Evolutionary conservation across 106 monocot genomes (phyloP), one percentile per base, ranked within the genome.

Genomic region (Ottelia alismoides): DNA sequence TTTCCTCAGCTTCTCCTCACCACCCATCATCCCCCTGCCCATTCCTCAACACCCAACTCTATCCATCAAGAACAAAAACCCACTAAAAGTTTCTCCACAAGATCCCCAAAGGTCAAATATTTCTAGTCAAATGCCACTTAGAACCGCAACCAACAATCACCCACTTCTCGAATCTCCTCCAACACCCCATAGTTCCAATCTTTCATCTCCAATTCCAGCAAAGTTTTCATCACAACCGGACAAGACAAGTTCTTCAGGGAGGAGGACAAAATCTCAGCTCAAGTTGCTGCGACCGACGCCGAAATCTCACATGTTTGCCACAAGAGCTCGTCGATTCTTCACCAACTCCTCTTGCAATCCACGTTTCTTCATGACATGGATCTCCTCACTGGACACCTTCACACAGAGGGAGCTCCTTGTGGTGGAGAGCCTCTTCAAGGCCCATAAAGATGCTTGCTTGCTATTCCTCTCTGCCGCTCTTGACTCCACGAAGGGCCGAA

Each of bases 331-430:
- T 0, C 52, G 55, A 28, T 74, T 88, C 68, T 76, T 88, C 61
- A 20, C 28, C 27, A 17, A 25, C 9, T 22, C 55, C 2, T 22
- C 66, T 1, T 92, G 92, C 62, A 52, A 53, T 9, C 25, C 25
- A 19, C 71, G 66, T 26, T 92, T 92, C 69, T 79, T 87, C 66
- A 92, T 92, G 87, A 83, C 83, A 0, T 92, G 87, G 87, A 76
- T 92, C 47, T 71, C 92, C 24, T 27, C 71, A 0, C 27, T 57
- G 20, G 63, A 67, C 1, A 46, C 30, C 5, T 78, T 92, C 30
- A 72, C 77, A 4, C 45, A 49, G 30, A 59, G 82, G 40, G 87
- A 92, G 70, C 53, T 87, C 20, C 56, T 83, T 25, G 43, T 66
- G 30, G 32, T 92, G 21, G 77, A 92, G 77, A 77, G 79, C 63